These are phyloP conservation scores for Dactylis glomerata DNA, from an alignment of 176 grass and related monocot species.

Conservation along the genomic window DNA sequence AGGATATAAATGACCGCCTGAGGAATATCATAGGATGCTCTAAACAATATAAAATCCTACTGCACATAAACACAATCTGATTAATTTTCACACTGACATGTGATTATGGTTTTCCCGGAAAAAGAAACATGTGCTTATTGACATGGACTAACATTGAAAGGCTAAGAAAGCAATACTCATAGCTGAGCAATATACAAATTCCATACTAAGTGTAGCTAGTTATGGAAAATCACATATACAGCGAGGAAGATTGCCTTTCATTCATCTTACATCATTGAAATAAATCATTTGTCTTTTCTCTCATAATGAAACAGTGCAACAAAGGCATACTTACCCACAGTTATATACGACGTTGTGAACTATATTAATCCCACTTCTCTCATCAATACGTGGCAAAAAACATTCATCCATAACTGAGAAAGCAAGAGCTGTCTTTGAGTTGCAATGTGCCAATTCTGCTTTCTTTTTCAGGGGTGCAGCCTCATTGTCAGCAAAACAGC, in stretches of 20 bases:
- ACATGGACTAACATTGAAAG: not conserved
- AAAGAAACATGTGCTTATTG: not conserved
- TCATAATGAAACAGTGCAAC: constrained; percentile 5
- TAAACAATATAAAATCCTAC: not conserved
- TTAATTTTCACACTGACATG: constrained; percentile 15
- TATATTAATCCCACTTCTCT: constrained; percentile 88
- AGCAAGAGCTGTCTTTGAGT: constrained; percentile 87
- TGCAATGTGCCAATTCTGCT: constrained; percentile 51
- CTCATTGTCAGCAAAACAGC: constrained; percentile 59
- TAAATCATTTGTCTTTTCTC: not conserved
- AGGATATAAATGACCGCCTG: constrained; percentile 8
- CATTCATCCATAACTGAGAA: constrained; percentile 93
- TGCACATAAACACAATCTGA: not conserved
- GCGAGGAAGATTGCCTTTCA: constrained; percentile 5
- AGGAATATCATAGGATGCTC: not conserved
- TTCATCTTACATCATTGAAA: constrained; percentile 8
- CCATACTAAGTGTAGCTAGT: not conserved
- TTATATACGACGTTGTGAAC: constrained; percentile 95
- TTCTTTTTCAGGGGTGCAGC: constrained; percentile 29
- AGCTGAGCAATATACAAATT: not conserved
- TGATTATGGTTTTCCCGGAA: not conserved
- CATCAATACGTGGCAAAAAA: constrained; percentile 72
- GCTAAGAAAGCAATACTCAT: not conserved
- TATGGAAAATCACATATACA: constrained; percentile 12
- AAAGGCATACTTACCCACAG: constrained; percentile 71